Percentiles rank a stretch among this genome's conserved stretches.
These are phyloP conservation scores for Cyclaneusma minus DNA, from an alignment of 2,329 filamentous ascomycete species.

Conservation along the genomic window DNA sequence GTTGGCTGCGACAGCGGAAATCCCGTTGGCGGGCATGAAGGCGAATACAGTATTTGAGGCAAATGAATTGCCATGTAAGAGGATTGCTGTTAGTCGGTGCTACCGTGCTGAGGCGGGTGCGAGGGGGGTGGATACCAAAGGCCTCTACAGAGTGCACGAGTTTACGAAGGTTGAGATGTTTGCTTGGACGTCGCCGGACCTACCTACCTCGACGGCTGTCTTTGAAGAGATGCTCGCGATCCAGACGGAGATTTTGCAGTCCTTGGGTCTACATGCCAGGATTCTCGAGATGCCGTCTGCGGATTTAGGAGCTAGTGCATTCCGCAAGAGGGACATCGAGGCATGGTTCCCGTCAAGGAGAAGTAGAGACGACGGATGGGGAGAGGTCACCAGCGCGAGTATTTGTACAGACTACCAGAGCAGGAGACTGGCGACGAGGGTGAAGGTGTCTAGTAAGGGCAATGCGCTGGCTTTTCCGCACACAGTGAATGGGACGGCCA, in stretches of 20 bases:
- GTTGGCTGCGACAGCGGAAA: constrained; percentile 83
- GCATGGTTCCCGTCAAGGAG: constrained; percentile 76
- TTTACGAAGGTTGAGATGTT: constrained; percentile 99
- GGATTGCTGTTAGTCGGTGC: constrained; percentile 77
- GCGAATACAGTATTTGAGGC: constrained; percentile 55
- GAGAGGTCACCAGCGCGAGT: constrained; percentile 81
- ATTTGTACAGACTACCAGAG: constrained; percentile 93
- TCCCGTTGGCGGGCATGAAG: constrained; percentile 82
- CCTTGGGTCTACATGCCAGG: constrained; percentile 69
- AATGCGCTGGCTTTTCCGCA: constrained; percentile 60
- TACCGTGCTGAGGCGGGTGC: constrained; percentile 92
- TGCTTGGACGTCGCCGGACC: constrained; percentile 61
- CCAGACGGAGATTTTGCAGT: constrained; percentile 67
- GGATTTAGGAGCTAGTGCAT: constrained; percentile 80
- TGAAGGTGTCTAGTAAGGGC: constrained; percentile 34
- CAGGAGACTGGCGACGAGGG: constrained; percentile 61
- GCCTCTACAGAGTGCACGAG: constrained; percentile 91
- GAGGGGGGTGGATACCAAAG: constrained; percentile 79
- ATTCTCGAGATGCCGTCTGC: constrained; percentile 82
- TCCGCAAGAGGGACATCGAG: constrained; percentile 83
- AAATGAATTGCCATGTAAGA: constrained; percentile 55
- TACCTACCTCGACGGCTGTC: constrained; percentile 32
- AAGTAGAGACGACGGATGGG: constrained; percentile 59
- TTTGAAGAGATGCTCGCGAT: constrained; percentile 80
- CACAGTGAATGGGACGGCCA: constrained; percentile 85